Evolutionary conservation across 2,329 filamentous ascomycete genomes (phyloP).

Genomic region (Aspergillus sp.): DNA sequence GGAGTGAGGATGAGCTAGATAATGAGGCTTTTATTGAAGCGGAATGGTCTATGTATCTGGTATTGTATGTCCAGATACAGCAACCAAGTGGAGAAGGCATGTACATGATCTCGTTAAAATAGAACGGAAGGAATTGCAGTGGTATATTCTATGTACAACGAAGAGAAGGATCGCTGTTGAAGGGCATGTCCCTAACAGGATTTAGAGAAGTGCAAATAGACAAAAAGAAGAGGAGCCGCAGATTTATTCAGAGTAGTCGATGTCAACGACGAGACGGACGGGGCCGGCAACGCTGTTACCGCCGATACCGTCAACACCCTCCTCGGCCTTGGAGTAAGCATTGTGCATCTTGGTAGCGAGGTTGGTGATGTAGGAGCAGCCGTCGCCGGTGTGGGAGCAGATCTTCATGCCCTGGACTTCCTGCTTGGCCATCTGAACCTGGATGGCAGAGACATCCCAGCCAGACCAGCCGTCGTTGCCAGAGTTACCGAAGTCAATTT

Average conservation of each 20-base stretch:
- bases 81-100: not conserved
- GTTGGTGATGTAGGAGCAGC: slow-evolving; percentile 39
- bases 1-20: not conserved
- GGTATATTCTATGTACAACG: slow-evolving; percentile 14
- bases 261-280: slow-evolving; percentile 36
- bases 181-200: slow-evolving; percentile 2
- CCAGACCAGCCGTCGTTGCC: slow-evolving; percentile 40
- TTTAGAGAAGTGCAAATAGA: not conserved
- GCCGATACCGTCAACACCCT: slow-evolving; percentile 36
- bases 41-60: not conserved
- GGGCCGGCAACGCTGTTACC: slow-evolving; percentile 31
- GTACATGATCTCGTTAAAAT: slow-evolving; percentile 9
- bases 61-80: not conserved
- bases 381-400: slow-evolving; percentile 31
- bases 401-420: slow-evolving; percentile 45
- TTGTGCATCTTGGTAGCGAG: slow-evolving; percentile 29
- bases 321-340: slow-evolving; percentile 39
- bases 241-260: slow-evolving; percentile 34
- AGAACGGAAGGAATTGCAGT: slow-evolving; percentile 1
- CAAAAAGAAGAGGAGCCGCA: not conserved
- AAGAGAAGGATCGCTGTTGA: not conserved
- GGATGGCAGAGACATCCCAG: slow-evolving; percentile 48
- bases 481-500: slow-evolving; percentile 43
- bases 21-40: not conserved
- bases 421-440: slow-evolving; percentile 33